Evolutionary conservation across 352 stramenopile genomes (phyloP), one percentile per base, ranked within the genome.

Genomic region (Blastocystis sp.): DNA sequence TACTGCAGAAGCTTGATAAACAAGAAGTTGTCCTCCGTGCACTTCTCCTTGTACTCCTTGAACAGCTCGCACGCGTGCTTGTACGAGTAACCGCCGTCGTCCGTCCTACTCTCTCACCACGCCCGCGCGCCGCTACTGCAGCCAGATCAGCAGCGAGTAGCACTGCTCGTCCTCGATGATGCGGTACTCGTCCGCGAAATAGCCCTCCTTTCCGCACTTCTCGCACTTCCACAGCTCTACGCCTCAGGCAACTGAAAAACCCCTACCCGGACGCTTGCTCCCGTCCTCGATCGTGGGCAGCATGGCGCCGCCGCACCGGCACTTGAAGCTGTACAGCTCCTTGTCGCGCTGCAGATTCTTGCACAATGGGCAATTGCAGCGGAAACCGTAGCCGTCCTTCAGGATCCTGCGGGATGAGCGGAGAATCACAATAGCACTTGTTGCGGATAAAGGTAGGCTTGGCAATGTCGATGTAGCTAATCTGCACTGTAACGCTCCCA

Each of bases 161-260:
- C 74, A 84, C 34, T 84, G 48, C 54, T 84, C 74, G 19, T 84
- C 74, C n/a, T 84, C 74, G 21, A 84, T 84, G 9, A 69, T 68
- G 38, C 74, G 74, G 17, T 84, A 70, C 34, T 84, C 74, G 34
- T 68, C 52, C 38, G 45, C 74, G 45, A 40, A 84, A 52, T 69
- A 84, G 9, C 52, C 74, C 24, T 66, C 48, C 54, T 84, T 84
- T 4, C 74, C 74, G 45, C 74, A 84, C 6, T n/a, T 43, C 57
- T 66, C 54, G 54, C 74, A 84, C 34, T 61, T 57, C 74, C 74
- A 84, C 21, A 84, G 24, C 21, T 84, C 74, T 84, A 28, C 48
- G 7, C 45, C n/a, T 68, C 28, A 84, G 11, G 17, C 45, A n/a
- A 17, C 48, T 9, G 10, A 3, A 10, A 1, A 69, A 69, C 52